These are phyloP conservation scores for Podospora tetraspora DNA, from an alignment of 495 filamentous ascomycete species.

Conservation along the genomic window DNA sequence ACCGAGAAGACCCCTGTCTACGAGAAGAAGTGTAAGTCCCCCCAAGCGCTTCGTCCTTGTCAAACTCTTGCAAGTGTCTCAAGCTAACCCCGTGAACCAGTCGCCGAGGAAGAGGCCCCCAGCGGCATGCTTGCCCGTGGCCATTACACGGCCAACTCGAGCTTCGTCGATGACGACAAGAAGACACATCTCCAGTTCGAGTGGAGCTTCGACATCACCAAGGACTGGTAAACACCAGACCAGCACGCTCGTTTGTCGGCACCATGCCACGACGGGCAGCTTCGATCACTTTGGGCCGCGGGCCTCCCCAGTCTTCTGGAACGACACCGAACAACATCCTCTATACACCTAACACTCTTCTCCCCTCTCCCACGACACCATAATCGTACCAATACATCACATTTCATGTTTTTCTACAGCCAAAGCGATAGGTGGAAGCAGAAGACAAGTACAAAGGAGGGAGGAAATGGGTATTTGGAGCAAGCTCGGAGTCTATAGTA, in stretches of 20 bases:
- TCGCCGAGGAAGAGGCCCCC: slow-evolving; percentile 83
- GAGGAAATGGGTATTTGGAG: neutral
- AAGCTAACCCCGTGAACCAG: slow-evolving; percentile 41
- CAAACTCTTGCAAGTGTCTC: neutral
- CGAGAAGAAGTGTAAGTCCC: slow-evolving; percentile 78
- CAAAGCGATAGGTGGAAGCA: neutral
- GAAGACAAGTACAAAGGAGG: neutral
- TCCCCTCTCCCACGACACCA: neutral
- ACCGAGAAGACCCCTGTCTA: slow-evolving; percentile 77
- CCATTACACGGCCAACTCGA: slow-evolving; percentile 76
- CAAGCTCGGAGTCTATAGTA: neutral
- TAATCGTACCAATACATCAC: neutral
- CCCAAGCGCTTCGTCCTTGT: slow-evolving; percentile 50
- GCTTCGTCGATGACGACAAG: slow-evolving; percentile 89
- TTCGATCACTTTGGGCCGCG: neutral
- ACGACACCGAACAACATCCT: neutral
- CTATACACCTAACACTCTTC: neutral
- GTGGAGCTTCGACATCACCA: slow-evolving; percentile 91
- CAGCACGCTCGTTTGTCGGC: neutral
- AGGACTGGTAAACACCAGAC: slow-evolving; percentile 66
- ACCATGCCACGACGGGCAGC: neutral
- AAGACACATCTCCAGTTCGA: slow-evolving; percentile 81
- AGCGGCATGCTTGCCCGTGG: slow-evolving; percentile 82
- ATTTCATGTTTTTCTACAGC: neutral
- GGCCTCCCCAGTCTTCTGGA: neutral